Evolutionary conservation across 805 yeast genomes (phyloP).

Genomic region (Ogataea pignaliae): DNA sequence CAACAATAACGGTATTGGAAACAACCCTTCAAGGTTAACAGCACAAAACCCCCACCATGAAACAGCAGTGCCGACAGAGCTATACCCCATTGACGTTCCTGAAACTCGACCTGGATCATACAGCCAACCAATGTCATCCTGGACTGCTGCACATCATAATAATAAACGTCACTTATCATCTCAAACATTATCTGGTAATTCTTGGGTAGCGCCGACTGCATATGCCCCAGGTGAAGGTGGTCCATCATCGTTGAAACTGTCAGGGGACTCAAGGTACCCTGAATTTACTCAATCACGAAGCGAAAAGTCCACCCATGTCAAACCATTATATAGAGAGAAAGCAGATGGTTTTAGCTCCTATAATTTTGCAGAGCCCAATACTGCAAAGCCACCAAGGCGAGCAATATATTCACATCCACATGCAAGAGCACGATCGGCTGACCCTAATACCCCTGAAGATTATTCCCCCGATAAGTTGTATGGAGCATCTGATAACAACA

Average conservation of each 20-base stretch:
- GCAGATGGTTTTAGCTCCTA: neutral
- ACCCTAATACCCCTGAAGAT: neutral
- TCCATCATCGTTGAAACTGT: neutral
- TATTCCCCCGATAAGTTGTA: constrained; percentile 8
- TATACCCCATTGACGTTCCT: neutral
- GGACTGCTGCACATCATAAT: constrained; percentile 6
- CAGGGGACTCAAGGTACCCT: constrained; percentile 4
- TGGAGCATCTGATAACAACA: constrained; percentile 11
- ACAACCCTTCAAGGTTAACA: neutral
- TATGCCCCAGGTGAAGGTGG: neutral
- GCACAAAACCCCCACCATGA: neutral
- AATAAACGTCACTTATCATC: neutral
- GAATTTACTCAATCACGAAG: neutral
- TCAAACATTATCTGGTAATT: neutral
- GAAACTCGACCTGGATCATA: neutral
- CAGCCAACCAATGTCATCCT: constrained; percentile 3
- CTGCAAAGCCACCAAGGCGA: neutral
- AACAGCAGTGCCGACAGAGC: neutral
- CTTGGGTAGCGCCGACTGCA: neutral
- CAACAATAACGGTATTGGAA: neutral
- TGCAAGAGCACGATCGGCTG: neutral
- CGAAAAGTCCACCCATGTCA: neutral
- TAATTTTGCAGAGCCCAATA: neutral
- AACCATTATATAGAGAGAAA: neutral
- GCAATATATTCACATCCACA: neutral